Evolutionary conservation across 192 early-diverging fungal genomes (phyloP).

Genomic region (Linnemannia exigua): DNA sequence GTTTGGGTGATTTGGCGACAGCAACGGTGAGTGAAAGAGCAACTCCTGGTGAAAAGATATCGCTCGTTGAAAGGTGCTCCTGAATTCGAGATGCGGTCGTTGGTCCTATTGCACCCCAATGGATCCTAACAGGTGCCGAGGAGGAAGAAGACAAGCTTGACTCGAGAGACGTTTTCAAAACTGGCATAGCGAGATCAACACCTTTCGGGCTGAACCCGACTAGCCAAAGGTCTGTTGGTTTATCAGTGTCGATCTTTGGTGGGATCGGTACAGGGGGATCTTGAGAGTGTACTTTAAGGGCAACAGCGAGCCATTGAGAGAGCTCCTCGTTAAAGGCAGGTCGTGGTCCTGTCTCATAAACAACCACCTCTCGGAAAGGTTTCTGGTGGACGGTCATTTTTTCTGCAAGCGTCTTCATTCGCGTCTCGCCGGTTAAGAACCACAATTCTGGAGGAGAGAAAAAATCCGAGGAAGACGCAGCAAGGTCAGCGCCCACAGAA

Average conservation of each 20-base stretch:
- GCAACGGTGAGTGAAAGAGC: neutral
- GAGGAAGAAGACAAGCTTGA: neutral
- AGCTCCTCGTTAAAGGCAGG: constrained; percentile 22
- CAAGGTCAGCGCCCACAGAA: neutral
- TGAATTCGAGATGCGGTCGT: constrained; percentile 37
- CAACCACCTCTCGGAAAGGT: constrained; percentile 37
- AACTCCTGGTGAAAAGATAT: neutral
- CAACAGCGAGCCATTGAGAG: constrained; percentile 2
- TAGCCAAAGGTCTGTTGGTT: constrained; percentile 25
- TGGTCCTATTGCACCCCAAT: constrained; percentile 41
- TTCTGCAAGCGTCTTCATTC: constrained; percentile 45
- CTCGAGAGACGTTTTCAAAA: neutral
- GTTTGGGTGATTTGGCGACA: constrained; percentile 34
- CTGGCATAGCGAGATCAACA: constrained; percentile 19
- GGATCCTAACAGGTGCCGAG: neutral
- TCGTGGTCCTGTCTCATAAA: constrained; percentile 35
- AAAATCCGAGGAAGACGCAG: neutral
- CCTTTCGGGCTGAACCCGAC: constrained; percentile 52
- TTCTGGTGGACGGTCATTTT: constrained; percentile 4
- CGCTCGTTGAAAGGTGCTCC: constrained; percentile 13
- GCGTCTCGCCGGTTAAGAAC: constrained; percentile 42
- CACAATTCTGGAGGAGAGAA: constrained; percentile 23
- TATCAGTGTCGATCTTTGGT: neutral
- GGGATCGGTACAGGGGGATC: no score
- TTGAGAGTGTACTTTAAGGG: neutral